Base-by-base conservation (phyloP, 2,329 filamentous ascomycete species). In the Byssothecium circinans region DNA sequence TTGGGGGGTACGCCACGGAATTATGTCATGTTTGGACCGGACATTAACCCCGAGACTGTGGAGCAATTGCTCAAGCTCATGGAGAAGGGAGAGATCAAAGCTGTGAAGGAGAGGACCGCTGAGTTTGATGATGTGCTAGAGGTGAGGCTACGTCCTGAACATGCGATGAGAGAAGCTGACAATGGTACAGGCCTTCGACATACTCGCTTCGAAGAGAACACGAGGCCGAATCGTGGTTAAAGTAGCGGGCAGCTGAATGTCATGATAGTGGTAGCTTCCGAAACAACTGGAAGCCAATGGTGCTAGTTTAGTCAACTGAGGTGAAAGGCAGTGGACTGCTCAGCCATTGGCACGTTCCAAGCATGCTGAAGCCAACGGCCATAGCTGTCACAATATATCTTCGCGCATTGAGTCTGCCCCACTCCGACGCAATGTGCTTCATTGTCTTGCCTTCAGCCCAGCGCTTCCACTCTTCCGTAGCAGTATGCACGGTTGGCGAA, bases 1-100 rank as follows among this genome's bases (percentile, higher is more conserved):
- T 60, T 76, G 2, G 71, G 72, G 8, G 73, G 72, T 40, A 67
- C 63, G 8, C 72, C 71, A 19, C 58, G 73, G n/a, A 58, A 52
- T 43, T 75, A 65, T 62, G 45, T 58, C 18, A 49, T 54, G 39
- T 50, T 57, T 17, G 34, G 39, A 17, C 46, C 41, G 6, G 34
- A 36, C 11, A 17, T 27, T 4, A 41, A 41, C 11, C 17, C 15
- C 22, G 40, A 53, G 15, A 23, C 22, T 19, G 40, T 30, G 11
- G 58, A 70, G 54, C 51, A 59, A 8, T 44, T 76, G 15, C 54
- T 64, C 1, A 57, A 60, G 11, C 63, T 75, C 62, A 57, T 71
- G 29, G 61, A 53, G 0, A 58, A 64, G 8, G 73, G 50, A 1
- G 58, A 60, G 45, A 12, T 58, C 27, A 68, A 56, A 14, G 60